Percentiles rank a stretch among this genome's conserved stretches.
These are phyloP conservation scores for Penicillium diatomitis DNA, from an alignment of 495 filamentous ascomycete species.

Conservation along the genomic window DNA sequence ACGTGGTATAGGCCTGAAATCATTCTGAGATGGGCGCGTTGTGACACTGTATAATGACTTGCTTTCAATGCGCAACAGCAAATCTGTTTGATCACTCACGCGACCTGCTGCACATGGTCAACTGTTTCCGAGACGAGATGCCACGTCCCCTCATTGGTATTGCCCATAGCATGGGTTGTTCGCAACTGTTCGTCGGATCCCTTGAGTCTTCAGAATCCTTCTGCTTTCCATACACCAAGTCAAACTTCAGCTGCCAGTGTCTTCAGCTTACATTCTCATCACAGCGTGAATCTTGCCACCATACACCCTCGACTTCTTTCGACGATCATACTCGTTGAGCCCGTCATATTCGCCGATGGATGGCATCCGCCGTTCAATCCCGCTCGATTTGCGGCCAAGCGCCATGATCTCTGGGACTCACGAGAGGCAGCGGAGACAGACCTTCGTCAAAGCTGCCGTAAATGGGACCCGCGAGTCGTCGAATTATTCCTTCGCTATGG, in stretches of 20 bases:
- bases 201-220: too few species aligned
- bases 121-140: slow-evolving; percentile 62
- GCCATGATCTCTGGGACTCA: background rate
- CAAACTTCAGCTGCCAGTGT: too few species aligned
- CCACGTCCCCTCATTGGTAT: slow-evolving; percentile 66
- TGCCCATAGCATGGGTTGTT: slow-evolving; percentile 71
- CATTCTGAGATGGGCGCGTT: background rate
- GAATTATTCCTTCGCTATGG: background rate
- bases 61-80: slow-evolving; percentile 24
- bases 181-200: slow-evolving; percentile 33
- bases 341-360: background rate
- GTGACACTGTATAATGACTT: background rate
- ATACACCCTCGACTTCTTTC: slow-evolving; percentile 2
- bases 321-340: background rate
- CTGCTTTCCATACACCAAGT: too few species aligned
- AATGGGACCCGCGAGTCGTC: background rate
- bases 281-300: background rate
- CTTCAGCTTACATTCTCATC: background rate
- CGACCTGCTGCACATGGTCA: slow-evolving; percentile 68
- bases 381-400: background rate
- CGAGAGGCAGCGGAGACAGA: background rate
- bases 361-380: background rate
- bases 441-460: background rate
- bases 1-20: slow-evolving; percentile 5
- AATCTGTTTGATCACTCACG: slow-evolving; percentile 67